Conservation (phyloP, 202 grass and related monocot genomes). For the Setaria italica region DNA sequence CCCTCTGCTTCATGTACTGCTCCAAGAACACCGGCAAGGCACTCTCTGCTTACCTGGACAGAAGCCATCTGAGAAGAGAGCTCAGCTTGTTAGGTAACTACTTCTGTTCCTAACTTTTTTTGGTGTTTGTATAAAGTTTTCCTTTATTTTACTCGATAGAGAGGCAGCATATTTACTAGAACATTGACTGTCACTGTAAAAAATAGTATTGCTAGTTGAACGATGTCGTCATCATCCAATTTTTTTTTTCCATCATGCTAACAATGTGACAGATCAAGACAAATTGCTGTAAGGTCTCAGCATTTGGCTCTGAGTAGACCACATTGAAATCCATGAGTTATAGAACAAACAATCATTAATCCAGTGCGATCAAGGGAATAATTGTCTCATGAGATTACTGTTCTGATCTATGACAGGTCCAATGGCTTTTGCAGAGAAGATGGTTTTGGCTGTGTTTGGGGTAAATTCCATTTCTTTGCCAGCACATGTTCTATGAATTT, state of each 20-base stretch:
- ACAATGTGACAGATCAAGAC: background rate
- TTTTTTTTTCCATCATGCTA: background rate
- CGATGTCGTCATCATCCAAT: background rate
- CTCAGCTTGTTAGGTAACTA: slow-evolving; percentile 68
- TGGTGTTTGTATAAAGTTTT: background rate
- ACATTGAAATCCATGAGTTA: background rate
- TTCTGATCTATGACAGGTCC: slow-evolving; percentile 60
- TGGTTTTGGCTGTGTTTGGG: slow-evolving; percentile 84
- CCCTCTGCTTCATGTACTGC: slow-evolving; percentile 78
- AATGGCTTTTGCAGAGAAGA: slow-evolving; percentile 92
- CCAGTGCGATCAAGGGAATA: background rate
- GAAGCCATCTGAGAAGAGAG: slow-evolving; percentile 72
- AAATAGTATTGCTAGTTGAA: background rate
- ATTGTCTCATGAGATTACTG: background rate
- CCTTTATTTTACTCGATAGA: background rate
- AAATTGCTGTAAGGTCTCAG: background rate
- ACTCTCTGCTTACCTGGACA: slow-evolving; percentile 73
- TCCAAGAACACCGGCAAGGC: slow-evolving; percentile 64
- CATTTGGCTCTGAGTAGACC: background rate
- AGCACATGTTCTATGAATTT: slow-evolving; percentile 6
- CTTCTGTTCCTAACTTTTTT: background rate
- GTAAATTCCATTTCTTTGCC: slow-evolving; percentile 48
- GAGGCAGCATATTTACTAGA: too few relatives aligned
- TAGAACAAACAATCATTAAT: background rate
- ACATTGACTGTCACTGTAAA: background rate